A percentile compares a stretch with the other conserved stretches of the same genome.
phyloP scores from a whole-genome alignment of 2,329 filamentous ascomycete species.

The Alternaria panax region DNA sequence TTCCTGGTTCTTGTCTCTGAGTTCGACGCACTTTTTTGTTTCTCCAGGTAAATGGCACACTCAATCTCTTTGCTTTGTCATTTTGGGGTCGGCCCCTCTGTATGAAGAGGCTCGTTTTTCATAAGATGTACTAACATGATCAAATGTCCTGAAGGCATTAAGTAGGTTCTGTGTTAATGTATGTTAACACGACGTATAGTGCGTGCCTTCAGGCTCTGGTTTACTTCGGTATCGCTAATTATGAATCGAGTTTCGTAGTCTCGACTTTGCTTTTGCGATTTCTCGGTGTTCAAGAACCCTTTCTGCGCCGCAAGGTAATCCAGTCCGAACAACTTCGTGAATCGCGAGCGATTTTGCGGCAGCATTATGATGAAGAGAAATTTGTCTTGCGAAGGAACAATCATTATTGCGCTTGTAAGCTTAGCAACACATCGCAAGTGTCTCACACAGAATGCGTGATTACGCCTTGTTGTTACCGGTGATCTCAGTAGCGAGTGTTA shows the following conservation, averaged over 20 bases:
- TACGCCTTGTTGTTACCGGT: not conserved
- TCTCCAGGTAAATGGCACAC: not conserved
- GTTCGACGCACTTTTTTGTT: not conserved
- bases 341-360: not conserved
- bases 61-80: not conserved
- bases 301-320: not conserved
- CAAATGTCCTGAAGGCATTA: not conserved
- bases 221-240: not conserved
- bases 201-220: not conserved
- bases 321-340: not conserved
- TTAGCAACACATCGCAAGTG: not conserved
- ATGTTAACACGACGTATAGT: not conserved
- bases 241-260: not conserved
- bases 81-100: not conserved
- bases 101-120: not conserved
- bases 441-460: not conserved
- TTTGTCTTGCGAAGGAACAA: not conserved
- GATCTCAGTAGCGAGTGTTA: not conserved
- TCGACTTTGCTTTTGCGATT: not conserved
- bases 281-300: not conserved
- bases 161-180: not conserved
- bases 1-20: not conserved
- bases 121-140: not conserved
- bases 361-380: not conserved
- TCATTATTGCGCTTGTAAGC: not conserved